Percentiles rank a stretch among this genome's conserved stretches.
Evolutionary conservation across 305 asterid genomes (phyloP).

Genomic region (Caryopteris hybrid): DNA sequence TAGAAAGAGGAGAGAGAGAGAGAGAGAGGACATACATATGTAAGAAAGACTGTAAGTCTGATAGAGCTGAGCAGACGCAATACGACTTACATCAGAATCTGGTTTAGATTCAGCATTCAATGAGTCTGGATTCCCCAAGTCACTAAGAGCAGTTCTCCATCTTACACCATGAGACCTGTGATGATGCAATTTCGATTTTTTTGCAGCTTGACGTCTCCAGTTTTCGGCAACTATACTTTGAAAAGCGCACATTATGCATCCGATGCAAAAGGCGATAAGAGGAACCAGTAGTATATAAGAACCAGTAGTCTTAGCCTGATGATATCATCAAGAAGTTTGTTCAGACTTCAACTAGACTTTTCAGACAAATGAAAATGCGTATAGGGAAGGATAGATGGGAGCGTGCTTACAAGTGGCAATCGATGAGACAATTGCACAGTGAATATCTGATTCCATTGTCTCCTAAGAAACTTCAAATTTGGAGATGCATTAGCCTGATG

Average conservation of each 20-base stretch:
- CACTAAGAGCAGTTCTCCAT: conserved; percentile 57
- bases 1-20: too few species aligned
- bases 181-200: conserved; percentile 15
- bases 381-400: too few species aligned
- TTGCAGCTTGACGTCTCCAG: conserved; percentile 23
- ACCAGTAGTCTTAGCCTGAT: conserved; percentile 53
- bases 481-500: conserved; percentile 25
- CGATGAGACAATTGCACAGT: conserved; percentile 23
- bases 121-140: conserved; percentile 41
- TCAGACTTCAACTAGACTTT: conserved; percentile 23
- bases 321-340: conserved; percentile 22
- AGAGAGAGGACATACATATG: background rate
- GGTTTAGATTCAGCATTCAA: conserved; percentile 28
- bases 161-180: conserved; percentile 32
- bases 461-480: conserved; percentile 14
- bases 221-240: conserved; percentile 24
- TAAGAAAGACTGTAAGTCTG: too few species aligned
- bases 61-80: too few species aligned
- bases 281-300: conserved; percentile 58
- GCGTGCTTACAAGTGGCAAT: conserved; percentile 33
- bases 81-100: conserved; percentile 50
- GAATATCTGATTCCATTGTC: conserved; percentile 29
- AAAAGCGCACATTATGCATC: conserved; percentile 41
- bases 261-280: conserved; percentile 57
- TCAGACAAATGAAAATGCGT: background rate